These are phyloP conservation scores for Podila minutissima DNA, from an alignment of 192 early-diverging fungal genomes.

Conservation along the genomic window DNA sequence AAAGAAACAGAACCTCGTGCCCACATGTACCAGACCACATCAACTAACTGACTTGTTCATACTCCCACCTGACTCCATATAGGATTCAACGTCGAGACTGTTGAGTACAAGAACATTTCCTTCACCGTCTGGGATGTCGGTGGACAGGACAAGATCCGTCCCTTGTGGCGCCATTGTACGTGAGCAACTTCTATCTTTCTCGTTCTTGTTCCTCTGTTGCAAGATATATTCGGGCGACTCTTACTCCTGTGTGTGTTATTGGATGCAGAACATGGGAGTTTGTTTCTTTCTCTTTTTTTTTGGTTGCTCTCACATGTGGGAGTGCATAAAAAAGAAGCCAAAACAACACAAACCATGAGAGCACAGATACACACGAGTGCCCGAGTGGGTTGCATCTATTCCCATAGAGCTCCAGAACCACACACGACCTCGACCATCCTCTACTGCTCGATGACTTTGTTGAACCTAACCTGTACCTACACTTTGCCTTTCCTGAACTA, in stretches of 20 bases:
- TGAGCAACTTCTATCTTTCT: slow-evolving; percentile 12
- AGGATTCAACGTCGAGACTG: slow-evolving; percentile 99
- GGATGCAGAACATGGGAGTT: no score
- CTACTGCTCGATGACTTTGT: neutral
- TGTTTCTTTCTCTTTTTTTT: neutral
- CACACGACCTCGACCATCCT: no score
- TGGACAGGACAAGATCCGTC: slow-evolving; percentile 98
- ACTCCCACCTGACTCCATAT: neutral
- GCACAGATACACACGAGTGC: neutral
- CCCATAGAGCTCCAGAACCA: no score
- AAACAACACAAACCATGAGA: neutral
- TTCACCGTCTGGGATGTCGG: slow-evolving; percentile 99
- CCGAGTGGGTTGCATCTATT: neutral
- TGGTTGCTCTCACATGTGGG: slow-evolving; percentile 1
- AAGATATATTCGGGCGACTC: neutral
- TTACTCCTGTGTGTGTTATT: no score
- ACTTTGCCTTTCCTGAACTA: slow-evolving; percentile 3
- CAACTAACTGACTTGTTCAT: neutral
- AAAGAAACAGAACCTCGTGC: no score
- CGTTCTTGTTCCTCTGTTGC: neutral
- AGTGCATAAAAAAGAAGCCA: slow-evolving; percentile 2
- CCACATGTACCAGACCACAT: no score
- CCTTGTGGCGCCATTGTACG: slow-evolving; percentile 97
- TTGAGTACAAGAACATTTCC: slow-evolving; percentile 98
- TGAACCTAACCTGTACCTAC: neutral